Base-by-base conservation (phyloP, 345 rosid species). In the Melastoma malabathricum region DNA sequence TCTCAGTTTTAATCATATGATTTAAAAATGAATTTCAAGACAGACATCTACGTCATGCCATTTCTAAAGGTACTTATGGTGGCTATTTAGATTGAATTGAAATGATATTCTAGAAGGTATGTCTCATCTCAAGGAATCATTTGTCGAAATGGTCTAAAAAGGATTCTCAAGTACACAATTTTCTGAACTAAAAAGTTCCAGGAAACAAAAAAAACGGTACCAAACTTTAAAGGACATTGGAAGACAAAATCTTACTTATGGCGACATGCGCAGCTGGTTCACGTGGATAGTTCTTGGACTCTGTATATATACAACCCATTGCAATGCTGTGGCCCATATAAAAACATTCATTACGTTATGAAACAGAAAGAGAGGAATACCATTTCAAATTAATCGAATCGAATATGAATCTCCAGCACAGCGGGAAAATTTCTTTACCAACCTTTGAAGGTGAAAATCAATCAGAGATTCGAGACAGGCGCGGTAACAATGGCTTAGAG, bases 211-310 rank as follows among this genome's bases (percentile, higher is more conserved):
- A 34, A 12, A 12, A 4, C 13, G 16, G 14, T 10, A 9, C 18
- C 61, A 39, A 15, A 15, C 25, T 3, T 18, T 7, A 9, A 22
- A 38, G 25, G 44, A 23, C 2, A 18, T 25, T 34, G 41, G 9
- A n/a, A 58, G 57, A 48, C 39, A 25, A 54, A 51, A 50, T 59
- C 89, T 82, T 72, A 92, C 98, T 84, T 73, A 92, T 92, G 64
- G 98, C 94, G 52, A 92, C 95, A 71, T 92, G 98, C 19, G 97
- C 97, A 68, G 98, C 98, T 58, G 97, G 98, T 76, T 92, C 98
- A 34, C 98, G 86, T 22, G 98, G 98, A 72, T 92, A 92, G 62
- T 84, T 92, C 71, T 92, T 92, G 46, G 94, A 73, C 41, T 92
- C 97, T 14, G 95, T 77, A 64, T 92, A 92, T 81, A 92, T 92